Conservation (phyloP, 2,329 filamentous ascomycete genomes). For the Byssoonygena ceratinophila region DNA sequence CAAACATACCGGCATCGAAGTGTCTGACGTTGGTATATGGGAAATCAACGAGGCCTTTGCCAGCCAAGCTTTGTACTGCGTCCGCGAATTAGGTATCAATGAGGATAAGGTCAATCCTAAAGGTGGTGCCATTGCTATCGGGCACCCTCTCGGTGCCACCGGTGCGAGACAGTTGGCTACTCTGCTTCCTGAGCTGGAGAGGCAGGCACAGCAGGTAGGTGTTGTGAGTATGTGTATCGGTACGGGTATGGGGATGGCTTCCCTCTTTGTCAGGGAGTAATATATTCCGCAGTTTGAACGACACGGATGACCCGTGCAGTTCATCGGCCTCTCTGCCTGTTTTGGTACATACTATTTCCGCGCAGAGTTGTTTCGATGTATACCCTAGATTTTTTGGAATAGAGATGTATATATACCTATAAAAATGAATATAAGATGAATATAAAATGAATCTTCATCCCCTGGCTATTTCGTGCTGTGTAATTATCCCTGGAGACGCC, state of each 20-base stretch:
- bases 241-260: constrained; percentile 69
- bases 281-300: background rate
- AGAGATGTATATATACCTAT: background rate
- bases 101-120: constrained; percentile 73
- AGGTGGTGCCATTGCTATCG: constrained; percentile 86
- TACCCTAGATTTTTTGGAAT: constrained; percentile 1
- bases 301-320: no score
- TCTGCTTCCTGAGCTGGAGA: constrained; percentile 57
- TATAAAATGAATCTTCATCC: no score
- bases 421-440: no score
- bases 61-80: constrained; percentile 56
- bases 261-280: constrained; percentile 55
- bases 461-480: no score
- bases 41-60: constrained; percentile 83
- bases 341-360: background rate
- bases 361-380: background rate
- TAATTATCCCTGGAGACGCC: no score
- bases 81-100: constrained; percentile 52
- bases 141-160: constrained; percentile 82
- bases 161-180: constrained; percentile 71
- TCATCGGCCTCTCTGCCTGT: background rate
- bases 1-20: constrained; percentile 54
- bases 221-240: constrained; percentile 87
- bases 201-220: constrained; percentile 61
- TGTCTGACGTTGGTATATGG: constrained; percentile 68